phyloP scores from a whole-genome alignment of 2,329 filamentous ascomycete species.

The Cladophialophora carrionii region DNA sequence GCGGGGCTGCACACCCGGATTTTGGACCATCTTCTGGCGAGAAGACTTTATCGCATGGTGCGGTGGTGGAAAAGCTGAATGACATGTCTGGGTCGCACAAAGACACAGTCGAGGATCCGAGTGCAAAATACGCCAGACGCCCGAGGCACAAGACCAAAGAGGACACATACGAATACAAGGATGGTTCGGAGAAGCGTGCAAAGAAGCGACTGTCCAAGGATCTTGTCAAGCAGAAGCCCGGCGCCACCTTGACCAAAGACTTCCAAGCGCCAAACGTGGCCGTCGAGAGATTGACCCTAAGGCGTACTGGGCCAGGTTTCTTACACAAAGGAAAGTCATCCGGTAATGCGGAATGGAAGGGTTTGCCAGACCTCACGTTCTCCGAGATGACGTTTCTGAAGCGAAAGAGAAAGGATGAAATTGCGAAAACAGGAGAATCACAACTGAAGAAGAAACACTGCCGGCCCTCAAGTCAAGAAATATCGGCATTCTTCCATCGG shows the following conservation, averaged over 20 bases:
- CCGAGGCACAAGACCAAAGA: conserved; percentile 33
- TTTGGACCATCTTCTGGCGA: not conserved
- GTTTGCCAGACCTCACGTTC: conserved; percentile 38
- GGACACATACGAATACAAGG: conserved; percentile 36
- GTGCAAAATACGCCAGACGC: conserved; percentile 34
- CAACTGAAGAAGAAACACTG: conserved; percentile 8
- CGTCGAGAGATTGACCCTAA: conserved; percentile 34
- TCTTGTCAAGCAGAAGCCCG: conserved; percentile 20
- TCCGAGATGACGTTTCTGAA: conserved; percentile 37
- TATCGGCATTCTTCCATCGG: conserved; percentile 28
- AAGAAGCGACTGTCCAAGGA: conserved; percentile 14
- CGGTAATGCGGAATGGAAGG: conserved; percentile 15
- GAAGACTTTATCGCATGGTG: not conserved
- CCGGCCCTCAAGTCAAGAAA: conserved; percentile 12
- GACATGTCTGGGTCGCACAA: not conserved
- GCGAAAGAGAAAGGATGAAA: conserved; percentile 18
- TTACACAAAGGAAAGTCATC: conserved; percentile 35
- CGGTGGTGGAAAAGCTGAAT: not conserved
- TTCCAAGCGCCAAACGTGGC: conserved; percentile 38
- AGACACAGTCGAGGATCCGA: conserved; percentile 19
- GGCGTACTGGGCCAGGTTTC: conserved; percentile 30
- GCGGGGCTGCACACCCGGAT: not conserved
- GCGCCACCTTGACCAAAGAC: conserved; percentile 23
- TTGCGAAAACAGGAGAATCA: not conserved
- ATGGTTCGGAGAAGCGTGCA: not conserved